Conservation (phyloP, 108 stramenopile species). For the Schizochytrium sp. region DNA sequence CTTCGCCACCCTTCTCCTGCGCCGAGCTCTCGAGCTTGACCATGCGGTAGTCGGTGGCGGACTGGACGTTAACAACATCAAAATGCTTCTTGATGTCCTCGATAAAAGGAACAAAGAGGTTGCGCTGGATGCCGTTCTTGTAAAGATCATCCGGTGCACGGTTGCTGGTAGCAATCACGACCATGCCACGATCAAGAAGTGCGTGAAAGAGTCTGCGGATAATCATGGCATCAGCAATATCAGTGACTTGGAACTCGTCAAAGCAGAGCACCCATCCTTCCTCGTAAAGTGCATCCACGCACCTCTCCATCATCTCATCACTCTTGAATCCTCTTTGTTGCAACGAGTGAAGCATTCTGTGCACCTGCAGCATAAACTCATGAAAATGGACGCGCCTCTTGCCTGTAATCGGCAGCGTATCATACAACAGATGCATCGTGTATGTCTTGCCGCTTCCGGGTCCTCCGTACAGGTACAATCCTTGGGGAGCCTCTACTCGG, state of each 20-base stretch:
- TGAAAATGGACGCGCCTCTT: conserved; percentile 97
- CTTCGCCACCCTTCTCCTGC: background rate
- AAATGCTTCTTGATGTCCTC: conserved; percentile 83
- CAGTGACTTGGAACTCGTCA: conserved; percentile 99
- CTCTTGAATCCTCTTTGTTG: conserved; percentile 75
- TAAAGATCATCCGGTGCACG: conserved; percentile 90
- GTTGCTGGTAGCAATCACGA: conserved; percentile 95
- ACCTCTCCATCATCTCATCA: conserved; percentile 71
- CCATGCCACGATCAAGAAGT: conserved; percentile 80
- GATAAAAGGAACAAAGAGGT: conserved; percentile 94
- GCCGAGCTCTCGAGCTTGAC: background rate
- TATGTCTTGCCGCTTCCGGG: conserved; percentile 97
- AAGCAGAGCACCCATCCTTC: conserved; percentile 88
- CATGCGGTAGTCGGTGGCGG: conserved; percentile 77
- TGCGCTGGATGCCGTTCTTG: conserved; percentile 91
- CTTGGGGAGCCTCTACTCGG: conserved; percentile 62
- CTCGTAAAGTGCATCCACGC: conserved; percentile 71
- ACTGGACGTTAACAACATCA: conserved; percentile 81
- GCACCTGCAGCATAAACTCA: conserved; percentile 91
- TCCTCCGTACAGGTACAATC: conserved; percentile 88
- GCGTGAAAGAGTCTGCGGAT: conserved; percentile 82
- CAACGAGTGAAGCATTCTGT: conserved; percentile 82
- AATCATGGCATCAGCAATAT: conserved; percentile 95
- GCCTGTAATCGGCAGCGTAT: conserved; percentile 69
- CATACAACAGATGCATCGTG: conserved; percentile 92